A percentile compares a stretch with the other conserved stretches of the same genome.
phyloP scores from a whole-genome alignment of 257 asterid genomes.

The Solanum sparsipilum region DNA sequence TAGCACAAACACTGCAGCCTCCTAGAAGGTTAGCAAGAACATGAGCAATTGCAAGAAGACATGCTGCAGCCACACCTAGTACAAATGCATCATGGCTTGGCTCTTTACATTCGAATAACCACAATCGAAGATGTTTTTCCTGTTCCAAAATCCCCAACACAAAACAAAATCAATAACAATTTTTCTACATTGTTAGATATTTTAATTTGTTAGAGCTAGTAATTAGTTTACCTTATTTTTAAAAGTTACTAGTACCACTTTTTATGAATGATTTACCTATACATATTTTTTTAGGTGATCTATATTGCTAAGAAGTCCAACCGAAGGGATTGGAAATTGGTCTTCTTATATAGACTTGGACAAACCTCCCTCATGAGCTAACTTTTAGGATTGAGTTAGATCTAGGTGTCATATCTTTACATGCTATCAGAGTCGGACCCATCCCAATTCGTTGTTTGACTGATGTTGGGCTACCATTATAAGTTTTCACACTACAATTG shows the following conservation, averaged over 20 bases:
- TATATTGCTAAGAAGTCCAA: not conserved
- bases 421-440: not conserved
- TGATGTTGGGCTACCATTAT: not conserved
- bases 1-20: conserved; percentile 36
- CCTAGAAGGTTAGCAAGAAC: conserved; percentile 60
- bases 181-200: not conserved
- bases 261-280: not conserved
- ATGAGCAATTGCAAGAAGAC: conserved; percentile 52
- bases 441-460: not conserved
- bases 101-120: conserved; percentile 82
- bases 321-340: not conserved
- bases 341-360: not conserved
- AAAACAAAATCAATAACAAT: not conserved
- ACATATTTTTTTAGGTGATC: not conserved
- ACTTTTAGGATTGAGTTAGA: not conserved
- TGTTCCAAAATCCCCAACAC: not conserved
- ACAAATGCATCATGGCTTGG: conserved; percentile 79
- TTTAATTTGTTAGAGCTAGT: not conserved
- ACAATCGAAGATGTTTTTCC: conserved; percentile 67
- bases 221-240: not conserved
- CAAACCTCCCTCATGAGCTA: not conserved
- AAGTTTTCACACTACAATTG: not conserved
- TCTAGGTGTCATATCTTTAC: not conserved
- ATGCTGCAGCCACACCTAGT: conserved; percentile 62
- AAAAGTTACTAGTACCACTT: not conserved